phyloP scores from a whole-genome alignment of 306 rosid species.

The Notholithocarpus densiflorus region DNA sequence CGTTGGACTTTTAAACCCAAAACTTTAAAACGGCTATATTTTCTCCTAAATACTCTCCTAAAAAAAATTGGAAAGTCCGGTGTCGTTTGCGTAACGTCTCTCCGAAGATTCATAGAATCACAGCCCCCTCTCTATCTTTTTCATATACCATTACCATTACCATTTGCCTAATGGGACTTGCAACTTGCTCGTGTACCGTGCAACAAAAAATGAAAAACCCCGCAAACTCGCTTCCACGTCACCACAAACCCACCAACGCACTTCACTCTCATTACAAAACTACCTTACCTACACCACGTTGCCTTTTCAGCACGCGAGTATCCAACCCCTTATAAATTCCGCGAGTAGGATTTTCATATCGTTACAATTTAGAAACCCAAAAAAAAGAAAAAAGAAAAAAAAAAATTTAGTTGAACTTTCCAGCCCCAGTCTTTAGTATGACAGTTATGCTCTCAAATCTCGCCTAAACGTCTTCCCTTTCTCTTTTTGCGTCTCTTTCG shows the following conservation, averaged over 20 bases:
- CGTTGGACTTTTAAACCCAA: not conserved
- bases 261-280: conserved; percentile 7
- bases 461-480: conserved; percentile 18
- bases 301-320: conserved; percentile 21
- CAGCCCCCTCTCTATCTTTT: not conserved
- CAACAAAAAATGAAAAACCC: not conserved
- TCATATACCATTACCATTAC: too few relatives aligned
- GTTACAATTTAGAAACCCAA: not conserved
- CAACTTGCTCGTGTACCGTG: conserved; percentile 1
- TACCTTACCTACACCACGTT: conserved; percentile 6
- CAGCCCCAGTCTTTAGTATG: conserved; percentile 20
- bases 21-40: conserved; percentile 1
- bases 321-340: not conserved
- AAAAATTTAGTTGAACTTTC: conserved; percentile 2
- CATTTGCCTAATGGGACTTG: too few relatives aligned
- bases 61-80: not conserved
- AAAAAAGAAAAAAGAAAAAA: too few relatives aligned
- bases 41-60: not conserved
- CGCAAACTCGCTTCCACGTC: conserved; percentile 12
- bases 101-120: conserved; percentile 15
- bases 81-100: conserved; percentile 38
- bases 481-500: not conserved
- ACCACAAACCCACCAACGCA: not conserved
- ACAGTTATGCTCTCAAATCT: conserved; percentile 60
- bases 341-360: conserved; percentile 29